Evolutionary conservation across 1,284 basidiomycete genomes (phyloP).

Genomic region (Sporisorium graminicola): DNA sequence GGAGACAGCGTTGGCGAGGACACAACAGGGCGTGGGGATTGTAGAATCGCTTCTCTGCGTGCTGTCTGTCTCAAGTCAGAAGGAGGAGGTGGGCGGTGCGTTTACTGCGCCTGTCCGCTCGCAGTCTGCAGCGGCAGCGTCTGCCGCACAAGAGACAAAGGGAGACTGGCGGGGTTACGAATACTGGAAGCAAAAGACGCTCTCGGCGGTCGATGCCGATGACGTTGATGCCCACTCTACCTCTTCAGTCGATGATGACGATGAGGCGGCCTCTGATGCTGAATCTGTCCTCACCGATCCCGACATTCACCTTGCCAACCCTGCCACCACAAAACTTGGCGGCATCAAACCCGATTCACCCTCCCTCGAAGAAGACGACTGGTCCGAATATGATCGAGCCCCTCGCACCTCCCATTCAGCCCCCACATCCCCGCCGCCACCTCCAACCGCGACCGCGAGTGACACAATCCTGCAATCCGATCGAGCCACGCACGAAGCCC

Average conservation of each 20-base stretch:
- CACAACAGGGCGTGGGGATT: conserved; percentile 27
- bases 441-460: not conserved
- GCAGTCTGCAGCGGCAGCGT: not conserved
- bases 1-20: conserved; percentile 21
- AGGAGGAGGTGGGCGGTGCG: not conserved
- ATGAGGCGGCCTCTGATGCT: conserved; percentile 17
- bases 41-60: conserved; percentile 27
- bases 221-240: conserved; percentile 1
- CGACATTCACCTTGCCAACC: conserved; percentile 18
- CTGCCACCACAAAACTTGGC: conserved; percentile 9
- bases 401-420: not conserved
- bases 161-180: conserved; percentile 7
- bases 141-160: not conserved
- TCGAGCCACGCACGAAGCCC: conserved; percentile 60
- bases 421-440: not conserved
- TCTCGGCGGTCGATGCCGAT: conserved; percentile 16
- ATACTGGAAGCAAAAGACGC: conserved; percentile 28
- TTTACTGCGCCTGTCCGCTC: conserved; percentile 29
- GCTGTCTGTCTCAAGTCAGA: conserved; percentile 10
- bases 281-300: conserved; percentile 47
- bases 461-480: conserved; percentile 56
- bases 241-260: conserved; percentile 7
- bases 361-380: conserved; percentile 13
- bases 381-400: conserved; percentile 30
- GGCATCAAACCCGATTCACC: conserved; percentile 10